Conservation (phyloP, 1,139 yeast genomes). For the Hansenula anomala region DNA sequence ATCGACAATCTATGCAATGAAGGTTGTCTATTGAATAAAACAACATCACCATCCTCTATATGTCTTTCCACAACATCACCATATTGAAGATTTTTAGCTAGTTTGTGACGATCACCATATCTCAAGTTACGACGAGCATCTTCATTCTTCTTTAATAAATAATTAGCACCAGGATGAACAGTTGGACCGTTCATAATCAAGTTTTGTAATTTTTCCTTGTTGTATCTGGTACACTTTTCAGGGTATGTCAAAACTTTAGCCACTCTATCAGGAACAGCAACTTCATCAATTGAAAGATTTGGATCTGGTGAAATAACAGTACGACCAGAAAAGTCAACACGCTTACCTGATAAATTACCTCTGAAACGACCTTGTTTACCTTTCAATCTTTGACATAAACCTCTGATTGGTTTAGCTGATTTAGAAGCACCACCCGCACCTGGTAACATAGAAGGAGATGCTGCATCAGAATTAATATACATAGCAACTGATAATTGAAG, state of each 20-base stretch:
- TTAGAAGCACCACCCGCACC: constrained; percentile 56
- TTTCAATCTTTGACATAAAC: constrained; percentile 93
- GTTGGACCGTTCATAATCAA: constrained; percentile 83
- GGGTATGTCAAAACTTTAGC: constrained; percentile 96
- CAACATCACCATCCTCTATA: constrained; percentile 94
- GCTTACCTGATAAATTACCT: constrained; percentile 96
- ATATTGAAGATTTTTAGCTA: constrained; percentile 70
- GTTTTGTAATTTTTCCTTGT: constrained; percentile 67
- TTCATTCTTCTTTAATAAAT: constrained; percentile 77
- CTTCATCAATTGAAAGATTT: constrained; percentile 89
- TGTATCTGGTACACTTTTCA: constrained; percentile 88
- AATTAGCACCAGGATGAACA: constrained; percentile 95
- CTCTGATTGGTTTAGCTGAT: constrained; percentile 82
- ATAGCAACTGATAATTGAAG: constrained; percentile 92
- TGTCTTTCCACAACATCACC: constrained; percentile 99
- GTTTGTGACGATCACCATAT: constrained; percentile 77
- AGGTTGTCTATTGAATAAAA: constrained; percentile 95
- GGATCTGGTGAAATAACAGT: constrained; percentile 99
- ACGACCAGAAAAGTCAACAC: constrained; percentile 98
- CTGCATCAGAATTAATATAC: constrained; percentile 95
- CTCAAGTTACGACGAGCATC: constrained; percentile 82
- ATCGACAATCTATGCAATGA: constrained; percentile 93
- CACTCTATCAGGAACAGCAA: constrained; percentile 96
- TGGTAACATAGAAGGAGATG: constrained; percentile 73
- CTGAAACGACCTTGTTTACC: constrained; percentile 99